Base-by-base conservation (phyloP, 2,329 filamentous ascomycete species). In the Colletotrichum gigasporum region DNA sequence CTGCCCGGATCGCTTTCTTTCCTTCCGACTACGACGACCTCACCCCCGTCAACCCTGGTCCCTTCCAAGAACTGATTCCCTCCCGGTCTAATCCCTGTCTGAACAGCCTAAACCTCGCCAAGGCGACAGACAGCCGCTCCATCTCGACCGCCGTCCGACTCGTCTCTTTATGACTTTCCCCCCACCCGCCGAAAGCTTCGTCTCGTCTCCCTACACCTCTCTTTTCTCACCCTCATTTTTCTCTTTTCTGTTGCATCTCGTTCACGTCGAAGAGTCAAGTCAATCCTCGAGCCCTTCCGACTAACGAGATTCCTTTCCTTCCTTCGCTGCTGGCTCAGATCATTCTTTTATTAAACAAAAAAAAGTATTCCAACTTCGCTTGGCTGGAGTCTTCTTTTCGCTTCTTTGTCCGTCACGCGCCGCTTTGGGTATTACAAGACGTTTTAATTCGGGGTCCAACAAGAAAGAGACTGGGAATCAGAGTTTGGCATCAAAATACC, bases 301-400 rank as follows among this genome's bases (percentile, higher is more conserved):
- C 71, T 75, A 42, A 63, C 71, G 74, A 71, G 71, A 71, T 69
- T 71, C 67, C 72, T 75, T 78, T 76, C 73, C 75, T 80, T 81
- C 75, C 73, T 76, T 70, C 69, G 76, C 86, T 87, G 85, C 87
- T 88, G 85, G 85, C 79, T 87, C 85, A 87, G 85, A 85, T 80
- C 78, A 75, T 74, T 76, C 73, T 76, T 75, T 77, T n/a, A 72
- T 69, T 65, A 65, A 71, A 67, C 64, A 54, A 62, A 65, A 71
- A 67, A 63, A 54, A 62, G 41, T 26, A 39, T 26, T 52, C 47
- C 41, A 53, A 61, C 42, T 24, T 34, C 18, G 28, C 35, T 60
- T 41, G 64, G 64, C 56, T 65, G 59, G 60, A 30, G 53, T 74
- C 73, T 24, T 68, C 65, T 70, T 71, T 73, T 72, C 69, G 58